phyloP scores from a whole-genome alignment of 352 stramenopile genomes.

The Albugo laibachii region DNA sequence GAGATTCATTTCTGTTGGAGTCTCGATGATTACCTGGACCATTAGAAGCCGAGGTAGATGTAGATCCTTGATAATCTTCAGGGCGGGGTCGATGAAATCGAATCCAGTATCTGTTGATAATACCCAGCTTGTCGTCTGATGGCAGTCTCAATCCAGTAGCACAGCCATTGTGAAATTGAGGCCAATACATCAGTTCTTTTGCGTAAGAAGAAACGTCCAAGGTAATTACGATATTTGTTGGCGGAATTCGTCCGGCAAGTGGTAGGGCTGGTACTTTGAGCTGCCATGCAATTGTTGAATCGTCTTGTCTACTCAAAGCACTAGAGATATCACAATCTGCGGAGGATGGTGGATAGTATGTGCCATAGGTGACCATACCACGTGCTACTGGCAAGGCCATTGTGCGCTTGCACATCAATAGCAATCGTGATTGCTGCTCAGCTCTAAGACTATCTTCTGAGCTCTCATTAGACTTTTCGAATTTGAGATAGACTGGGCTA shows the following conservation, averaged over 20 bases:
- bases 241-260: constrained; percentile 85
- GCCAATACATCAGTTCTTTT: constrained; percentile 89
- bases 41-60: background rate
- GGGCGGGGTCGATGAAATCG: constrained; percentile 88
- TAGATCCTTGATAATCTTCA: constrained; percentile 9
- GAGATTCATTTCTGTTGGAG: constrained; percentile 4
- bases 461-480: constrained; percentile 38
- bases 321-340: constrained; percentile 20
- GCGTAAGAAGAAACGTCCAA: constrained; percentile 81
- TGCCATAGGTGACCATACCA: constrained; percentile 94
- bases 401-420: constrained; percentile 85
- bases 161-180: constrained; percentile 97
- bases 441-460: constrained; percentile 55
- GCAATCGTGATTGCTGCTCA: constrained; percentile 88
- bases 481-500: constrained; percentile 40
- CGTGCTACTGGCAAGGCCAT: constrained; percentile 86
- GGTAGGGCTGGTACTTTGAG: constrained; percentile 84
- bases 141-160: constrained; percentile 85
- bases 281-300: constrained; percentile 26
- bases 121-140: constrained; percentile 27
- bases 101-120: constrained; percentile 95
- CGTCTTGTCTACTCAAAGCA: too few relatives aligned
- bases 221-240: constrained; percentile 82
- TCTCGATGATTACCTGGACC: constrained; percentile 2
- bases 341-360: constrained; percentile 38